Conservation (phyloP, 192 early-diverging fungal genomes). For the Glomus cerebriforme region DNA sequence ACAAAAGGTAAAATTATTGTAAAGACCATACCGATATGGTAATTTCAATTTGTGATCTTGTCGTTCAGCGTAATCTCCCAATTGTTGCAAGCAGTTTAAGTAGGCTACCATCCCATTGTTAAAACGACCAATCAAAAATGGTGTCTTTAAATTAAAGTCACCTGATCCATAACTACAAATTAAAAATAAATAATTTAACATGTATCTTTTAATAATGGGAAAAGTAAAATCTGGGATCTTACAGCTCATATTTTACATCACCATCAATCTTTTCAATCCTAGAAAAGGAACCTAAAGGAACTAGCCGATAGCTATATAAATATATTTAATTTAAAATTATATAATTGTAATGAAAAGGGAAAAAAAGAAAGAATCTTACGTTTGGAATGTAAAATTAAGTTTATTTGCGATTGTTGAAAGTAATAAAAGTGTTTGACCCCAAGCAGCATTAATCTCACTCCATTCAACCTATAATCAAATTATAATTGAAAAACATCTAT, state of each 20-base stretch:
- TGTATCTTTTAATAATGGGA: neutral
- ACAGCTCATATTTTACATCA: constrained; percentile 82
- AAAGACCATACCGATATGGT: constrained; percentile 69
- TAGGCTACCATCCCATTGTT: constrained; percentile 88
- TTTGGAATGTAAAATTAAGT: constrained; percentile 80
- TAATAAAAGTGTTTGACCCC: constrained; percentile 87
- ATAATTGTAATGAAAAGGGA: neutral
- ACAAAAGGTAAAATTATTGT: neutral
- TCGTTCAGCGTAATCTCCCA: constrained; percentile 79
- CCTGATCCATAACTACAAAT: constrained; percentile 75
- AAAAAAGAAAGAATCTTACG: constrained; percentile 38
- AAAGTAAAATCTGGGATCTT: constrained; percentile 28
- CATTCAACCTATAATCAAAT: constrained; percentile 73
- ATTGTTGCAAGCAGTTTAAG: constrained; percentile 86
- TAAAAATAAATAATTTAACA: neutral
- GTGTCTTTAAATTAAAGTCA: constrained; percentile 72
- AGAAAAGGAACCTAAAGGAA: constrained; percentile 92
- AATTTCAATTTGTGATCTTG: constrained; percentile 73
- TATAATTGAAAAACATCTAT: constrained; percentile 20
- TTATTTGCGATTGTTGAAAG: constrained; percentile 86
- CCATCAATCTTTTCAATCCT: constrained; percentile 82
- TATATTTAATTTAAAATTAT: neutral
- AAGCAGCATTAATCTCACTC: constrained; percentile 95
- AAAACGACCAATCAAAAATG: constrained; percentile 84
- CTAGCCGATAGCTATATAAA: constrained; percentile 66